Percentiles rank a stretch among this genome's conserved stretches.
Evolutionary conservation across 345 rosid genomes (phyloP).

Genomic region (Melaleuca quinquenervia): DNA sequence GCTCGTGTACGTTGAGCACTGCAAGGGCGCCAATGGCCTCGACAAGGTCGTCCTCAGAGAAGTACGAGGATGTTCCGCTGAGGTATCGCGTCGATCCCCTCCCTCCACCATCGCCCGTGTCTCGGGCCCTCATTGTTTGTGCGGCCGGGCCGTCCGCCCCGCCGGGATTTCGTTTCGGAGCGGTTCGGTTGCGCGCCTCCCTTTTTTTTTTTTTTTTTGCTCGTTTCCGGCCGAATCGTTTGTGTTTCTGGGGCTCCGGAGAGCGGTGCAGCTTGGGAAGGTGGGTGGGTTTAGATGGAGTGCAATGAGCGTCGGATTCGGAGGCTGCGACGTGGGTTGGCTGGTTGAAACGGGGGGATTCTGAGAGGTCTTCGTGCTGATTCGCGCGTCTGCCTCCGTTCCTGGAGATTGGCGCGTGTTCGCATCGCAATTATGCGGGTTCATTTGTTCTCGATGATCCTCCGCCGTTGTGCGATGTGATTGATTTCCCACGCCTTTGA

Average conservation of each 20-base stretch:
- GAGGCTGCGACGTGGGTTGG: not conserved
- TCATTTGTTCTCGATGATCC: not conserved
- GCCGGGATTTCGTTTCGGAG: not conserved
- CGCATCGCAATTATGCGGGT: not conserved
- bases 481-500: not conserved
- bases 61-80: constrained; percentile 44
- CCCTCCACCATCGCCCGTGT: not conserved
- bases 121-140: not conserved
- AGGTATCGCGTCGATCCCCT: constrained; percentile 30
- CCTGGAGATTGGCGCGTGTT: not conserved
- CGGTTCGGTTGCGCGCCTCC: not conserved
- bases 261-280: not conserved
- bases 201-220: not conserved
- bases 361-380: not conserved
- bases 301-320: not conserved
- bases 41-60: constrained; percentile 63
- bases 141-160: not conserved
- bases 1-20: constrained; percentile 19
- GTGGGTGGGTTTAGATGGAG: not conserved
- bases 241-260: not conserved
- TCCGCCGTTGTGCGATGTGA: not conserved
- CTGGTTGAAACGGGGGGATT: not conserved
- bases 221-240: not conserved
- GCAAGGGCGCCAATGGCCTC: constrained; percentile 67
- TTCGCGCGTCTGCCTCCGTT: not conserved